A percentile compares a stretch with the other conserved stretches of the same genome.
phyloP scores from a whole-genome alignment of 345 rosid species.

The Ricinus communis region DNA sequence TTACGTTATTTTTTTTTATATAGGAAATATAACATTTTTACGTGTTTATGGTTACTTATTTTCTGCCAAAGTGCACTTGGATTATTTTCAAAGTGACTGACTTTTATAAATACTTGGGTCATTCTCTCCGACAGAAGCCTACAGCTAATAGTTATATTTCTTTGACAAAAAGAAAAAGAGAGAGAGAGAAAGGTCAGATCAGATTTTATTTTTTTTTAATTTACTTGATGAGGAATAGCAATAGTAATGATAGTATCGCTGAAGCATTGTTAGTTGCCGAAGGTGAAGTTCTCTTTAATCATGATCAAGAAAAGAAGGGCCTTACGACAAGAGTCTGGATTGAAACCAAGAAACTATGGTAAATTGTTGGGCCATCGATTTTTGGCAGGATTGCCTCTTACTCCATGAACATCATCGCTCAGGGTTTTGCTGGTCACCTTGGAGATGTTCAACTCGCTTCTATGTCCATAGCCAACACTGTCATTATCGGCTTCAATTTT shows the following conservation, averaged over 20 bases:
- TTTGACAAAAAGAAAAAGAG: too few species aligned
- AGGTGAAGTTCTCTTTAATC: background rate
- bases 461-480: conserved; percentile 56
- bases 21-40: too few species aligned
- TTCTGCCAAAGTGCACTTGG: too few species aligned
- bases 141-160: too few species aligned
- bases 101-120: too few species aligned
- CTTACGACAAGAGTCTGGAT: conserved; percentile 15
- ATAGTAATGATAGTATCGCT: background rate
- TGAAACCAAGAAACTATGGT: conserved; percentile 58
- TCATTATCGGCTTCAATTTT: conserved; percentile 64
- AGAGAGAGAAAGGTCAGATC: too few species aligned
- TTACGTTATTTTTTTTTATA: too few species aligned
- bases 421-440: conserved; percentile 65
- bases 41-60: too few species aligned
- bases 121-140: too few species aligned
- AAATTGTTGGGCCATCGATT: conserved; percentile 61
- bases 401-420: conserved; percentile 55
- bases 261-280: conserved; percentile 5
- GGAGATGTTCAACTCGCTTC: conserved; percentile 66
- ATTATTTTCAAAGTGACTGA: too few species aligned
- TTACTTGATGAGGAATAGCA: background rate
- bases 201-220: background rate
- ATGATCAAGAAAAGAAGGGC: background rate
- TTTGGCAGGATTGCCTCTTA: conserved; percentile 50